Conservation (phyloP, 2,329 filamentous ascomycete species). For the Pezicula radicicola region DNA sequence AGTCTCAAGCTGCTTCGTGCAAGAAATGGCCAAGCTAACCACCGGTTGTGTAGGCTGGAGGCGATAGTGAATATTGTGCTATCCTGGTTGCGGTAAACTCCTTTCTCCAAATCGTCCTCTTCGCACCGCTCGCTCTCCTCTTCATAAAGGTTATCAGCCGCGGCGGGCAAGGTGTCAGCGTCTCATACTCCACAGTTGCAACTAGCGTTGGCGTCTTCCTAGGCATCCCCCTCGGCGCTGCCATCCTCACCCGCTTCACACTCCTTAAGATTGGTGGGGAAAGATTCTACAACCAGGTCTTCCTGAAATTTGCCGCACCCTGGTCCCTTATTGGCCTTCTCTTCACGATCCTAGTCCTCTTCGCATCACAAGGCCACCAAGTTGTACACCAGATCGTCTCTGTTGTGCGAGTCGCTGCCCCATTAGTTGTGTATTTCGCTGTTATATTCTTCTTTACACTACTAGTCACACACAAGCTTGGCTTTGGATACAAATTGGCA, state of each 20-base stretch:
- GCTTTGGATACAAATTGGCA: conserved; percentile 81
- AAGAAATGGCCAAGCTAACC: too few relatives aligned
- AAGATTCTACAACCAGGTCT: conserved; percentile 63
- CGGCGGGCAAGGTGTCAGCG: conserved; percentile 34
- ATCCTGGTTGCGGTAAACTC: too few relatives aligned
- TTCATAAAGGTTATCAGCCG: too few relatives aligned
- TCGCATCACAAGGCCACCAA: conserved; percentile 74
- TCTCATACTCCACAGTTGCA: conserved; percentile 67
- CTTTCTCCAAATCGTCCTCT: too few relatives aligned
- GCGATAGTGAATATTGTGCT: too few relatives aligned
- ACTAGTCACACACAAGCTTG: conserved; percentile 56
- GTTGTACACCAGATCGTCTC: conserved; percentile 82
- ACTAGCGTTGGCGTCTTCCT: conserved; percentile 82
- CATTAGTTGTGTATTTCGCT: conserved; percentile 77
- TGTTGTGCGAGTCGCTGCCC: conserved; percentile 77
- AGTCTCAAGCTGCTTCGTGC: too few relatives aligned
- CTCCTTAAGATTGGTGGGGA: conserved; percentile 53
- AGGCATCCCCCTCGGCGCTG: conserved; percentile 77
- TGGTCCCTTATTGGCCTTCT: conserved; percentile 79
- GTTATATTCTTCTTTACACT: conserved; percentile 72
- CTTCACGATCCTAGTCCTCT: conserved; percentile 84
- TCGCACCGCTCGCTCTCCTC: too few relatives aligned
- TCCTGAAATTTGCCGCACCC: conserved; percentile 68
- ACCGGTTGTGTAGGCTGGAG: too few relatives aligned
- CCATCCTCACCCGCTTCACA: conserved; percentile 68